Percentiles rank a stretch among this genome's conserved stretches.
Conservation (phyloP, 1,284 basidiomycete genomes). For the Austroboletus olivaceoglutinosus region DNA sequence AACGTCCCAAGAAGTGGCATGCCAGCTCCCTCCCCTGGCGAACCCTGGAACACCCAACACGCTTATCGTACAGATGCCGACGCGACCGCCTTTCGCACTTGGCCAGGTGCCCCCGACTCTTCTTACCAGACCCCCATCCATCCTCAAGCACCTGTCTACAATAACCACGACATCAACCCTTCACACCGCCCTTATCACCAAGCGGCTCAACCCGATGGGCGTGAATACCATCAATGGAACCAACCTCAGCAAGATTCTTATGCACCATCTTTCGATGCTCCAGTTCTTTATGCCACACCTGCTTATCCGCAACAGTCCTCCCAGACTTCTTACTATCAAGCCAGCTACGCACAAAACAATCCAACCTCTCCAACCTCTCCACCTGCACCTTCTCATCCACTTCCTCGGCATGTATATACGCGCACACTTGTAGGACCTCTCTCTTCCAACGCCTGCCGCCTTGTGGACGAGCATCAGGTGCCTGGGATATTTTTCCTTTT, state of each 20-base stretch:
- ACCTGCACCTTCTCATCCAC: slow-evolving; percentile 39
- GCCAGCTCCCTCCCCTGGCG: slow-evolving; percentile 20
- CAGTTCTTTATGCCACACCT: slow-evolving; percentile 26
- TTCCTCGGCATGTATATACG: slow-evolving; percentile 69
- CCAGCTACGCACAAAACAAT: slow-evolving; percentile 27
- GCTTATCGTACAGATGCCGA: slow-evolving; percentile 34
- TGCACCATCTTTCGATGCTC: slow-evolving; percentile 23
- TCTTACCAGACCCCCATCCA: slow-evolving; percentile 34
- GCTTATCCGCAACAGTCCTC: slow-evolving; percentile 31
- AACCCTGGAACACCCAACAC: slow-evolving; percentile 26
- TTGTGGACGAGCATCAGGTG: slow-evolving; percentile 79
- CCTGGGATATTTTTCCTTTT: slow-evolving; percentile 87
- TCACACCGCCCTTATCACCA: slow-evolving; percentile 31
- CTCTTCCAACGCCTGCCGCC: slow-evolving; percentile 77
- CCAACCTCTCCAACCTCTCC: slow-evolving; percentile 33
- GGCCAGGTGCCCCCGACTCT: slow-evolving; percentile 35
- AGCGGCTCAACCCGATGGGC: slow-evolving; percentile 30
- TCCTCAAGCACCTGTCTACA: slow-evolving; percentile 27
- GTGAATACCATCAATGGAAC: slow-evolving; percentile 32
- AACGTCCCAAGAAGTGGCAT: slow-evolving; percentile 24
- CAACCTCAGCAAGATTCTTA: slow-evolving; percentile 38
- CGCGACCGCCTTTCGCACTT: slow-evolving; percentile 37
- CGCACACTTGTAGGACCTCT: slow-evolving; percentile 87
- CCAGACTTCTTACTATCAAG: slow-evolving; percentile 31
- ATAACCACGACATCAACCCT: slow-evolving; percentile 32